Percentiles rank a stretch among this genome's conserved stretches.
These are phyloP conservation scores for Hymenoscyphus occultus DNA, from an alignment of 2,329 filamentous ascomycete genomes.

Conservation along the genomic window DNA sequence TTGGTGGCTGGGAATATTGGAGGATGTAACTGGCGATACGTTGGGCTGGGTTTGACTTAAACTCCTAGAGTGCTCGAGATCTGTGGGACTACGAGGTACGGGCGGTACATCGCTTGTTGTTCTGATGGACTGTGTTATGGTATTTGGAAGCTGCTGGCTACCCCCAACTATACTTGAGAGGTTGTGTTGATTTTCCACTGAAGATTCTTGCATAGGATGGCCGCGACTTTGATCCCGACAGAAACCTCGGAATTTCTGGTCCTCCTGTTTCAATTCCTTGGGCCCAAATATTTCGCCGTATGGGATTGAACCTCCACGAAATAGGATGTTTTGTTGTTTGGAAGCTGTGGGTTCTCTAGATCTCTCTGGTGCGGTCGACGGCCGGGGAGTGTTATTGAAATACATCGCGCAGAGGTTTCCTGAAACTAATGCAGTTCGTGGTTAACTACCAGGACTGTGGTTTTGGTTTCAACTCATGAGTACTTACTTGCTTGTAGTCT, in stretches of 20 bases:
- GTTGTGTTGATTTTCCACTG: not conserved
- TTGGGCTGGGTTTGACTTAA: not conserved
- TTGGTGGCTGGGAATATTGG: not conserved
- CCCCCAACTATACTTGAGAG: not conserved
- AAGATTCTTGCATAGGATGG: not conserved
- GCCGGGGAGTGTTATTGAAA: not conserved
- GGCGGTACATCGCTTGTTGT: not conserved
- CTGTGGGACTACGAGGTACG: not conserved
- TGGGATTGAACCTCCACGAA: not conserved
- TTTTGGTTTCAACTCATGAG: not conserved
- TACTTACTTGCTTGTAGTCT: not conserved
- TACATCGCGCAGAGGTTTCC: not conserved
- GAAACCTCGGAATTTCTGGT: constrained; percentile 2
- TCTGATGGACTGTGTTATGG: not conserved
- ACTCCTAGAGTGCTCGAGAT: not conserved
- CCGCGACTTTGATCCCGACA: not conserved
- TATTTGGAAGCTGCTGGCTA: not conserved
- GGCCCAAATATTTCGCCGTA: not conserved
- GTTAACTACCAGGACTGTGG: not conserved
- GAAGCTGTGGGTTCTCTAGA: not conserved
- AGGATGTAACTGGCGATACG: not conserved
- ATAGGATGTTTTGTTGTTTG: not conserved
- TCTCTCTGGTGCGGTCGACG: not conserved
- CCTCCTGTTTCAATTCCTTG: not conserved
- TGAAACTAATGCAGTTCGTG: not conserved